Evolutionary conservation across 129 eudicot genomes (phyloP).

Genomic region (Chrysanthemum seticuspe): DNA sequence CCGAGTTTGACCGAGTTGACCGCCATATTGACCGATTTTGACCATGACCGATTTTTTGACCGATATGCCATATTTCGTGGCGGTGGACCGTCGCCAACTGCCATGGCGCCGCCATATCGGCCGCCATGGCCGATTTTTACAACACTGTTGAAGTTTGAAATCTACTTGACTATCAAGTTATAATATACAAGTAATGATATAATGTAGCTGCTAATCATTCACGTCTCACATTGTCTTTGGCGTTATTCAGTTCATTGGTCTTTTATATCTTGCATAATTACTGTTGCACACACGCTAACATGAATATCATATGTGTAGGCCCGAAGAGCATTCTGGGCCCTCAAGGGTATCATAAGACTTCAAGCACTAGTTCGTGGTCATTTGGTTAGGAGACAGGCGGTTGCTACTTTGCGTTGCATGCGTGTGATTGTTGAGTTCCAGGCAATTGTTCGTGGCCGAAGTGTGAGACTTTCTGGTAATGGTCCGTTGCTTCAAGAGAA

Average conservation of each 20-base stretch:
- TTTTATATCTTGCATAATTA: neutral
- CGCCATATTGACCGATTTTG: no score
- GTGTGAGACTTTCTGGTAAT: conserved; percentile 53
- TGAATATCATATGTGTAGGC: conserved; percentile 52
- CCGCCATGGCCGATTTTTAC: no score
- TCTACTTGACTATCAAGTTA: neutral
- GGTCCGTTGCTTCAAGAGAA: conserved; percentile 38
- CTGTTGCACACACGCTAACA: conserved; percentile 11
- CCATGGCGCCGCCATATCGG: no score
- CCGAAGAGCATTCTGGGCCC: conserved; percentile 94
- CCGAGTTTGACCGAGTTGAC: no score
- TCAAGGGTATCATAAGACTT: conserved; percentile 89
- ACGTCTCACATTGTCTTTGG: neutral
- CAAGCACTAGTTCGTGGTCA: conserved; percentile 98
- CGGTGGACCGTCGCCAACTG: no score
- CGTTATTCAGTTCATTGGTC: neutral
- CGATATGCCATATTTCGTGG: no score
- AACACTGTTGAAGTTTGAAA: neutral
- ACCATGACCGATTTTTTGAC: no score
- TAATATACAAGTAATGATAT: neutral
- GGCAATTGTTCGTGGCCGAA: conserved; percentile 77
- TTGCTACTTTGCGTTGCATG: conserved; percentile 84
- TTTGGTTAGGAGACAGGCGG: conserved; percentile 87
- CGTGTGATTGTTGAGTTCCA: conserved; percentile 75
- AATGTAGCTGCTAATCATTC: neutral